A percentile compares a stretch with the other conserved stretches of the same genome.
Evolutionary conservation across 768 basidiomycete species (phyloP).

Genomic region (Fistulinella prunicolor): DNA sequence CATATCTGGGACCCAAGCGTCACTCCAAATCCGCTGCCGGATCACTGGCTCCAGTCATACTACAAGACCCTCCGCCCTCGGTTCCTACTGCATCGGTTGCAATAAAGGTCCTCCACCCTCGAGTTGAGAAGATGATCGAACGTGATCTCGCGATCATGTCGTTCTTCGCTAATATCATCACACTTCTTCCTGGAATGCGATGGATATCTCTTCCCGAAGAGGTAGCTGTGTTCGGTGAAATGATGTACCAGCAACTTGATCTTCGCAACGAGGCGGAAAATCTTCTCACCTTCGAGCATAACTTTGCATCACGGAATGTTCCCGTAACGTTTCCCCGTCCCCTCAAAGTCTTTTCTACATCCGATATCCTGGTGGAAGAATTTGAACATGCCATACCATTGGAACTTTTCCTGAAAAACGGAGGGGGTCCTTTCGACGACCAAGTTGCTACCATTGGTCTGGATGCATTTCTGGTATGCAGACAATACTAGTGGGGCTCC

Average conservation of each 20-base stretch:
- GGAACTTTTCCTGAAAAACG: slow-evolving; percentile 81
- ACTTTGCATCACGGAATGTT: slow-evolving; percentile 77
- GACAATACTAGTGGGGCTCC: background rate
- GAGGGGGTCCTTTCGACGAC: slow-evolving; percentile 89
- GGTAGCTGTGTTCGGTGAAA: slow-evolving; percentile 87
- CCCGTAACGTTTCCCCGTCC: slow-evolving; percentile 91
- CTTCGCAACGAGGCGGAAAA: slow-evolving; percentile 89
- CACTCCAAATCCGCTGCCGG: slow-evolving; percentile 44
- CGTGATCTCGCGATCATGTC: slow-evolving; percentile 95
- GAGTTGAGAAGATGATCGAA: slow-evolving; percentile 73
- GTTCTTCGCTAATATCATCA: slow-evolving; percentile 80
- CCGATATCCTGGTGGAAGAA: slow-evolving; percentile 87
- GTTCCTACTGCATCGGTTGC: slow-evolving; percentile 88
- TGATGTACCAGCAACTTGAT: slow-evolving; percentile 97
- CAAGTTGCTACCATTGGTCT: slow-evolving; percentile 89
- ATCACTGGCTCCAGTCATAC: slow-evolving; percentile 49
- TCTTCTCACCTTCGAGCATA: slow-evolving; percentile 76
- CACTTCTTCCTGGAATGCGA: slow-evolving; percentile 86
- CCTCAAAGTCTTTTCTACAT: slow-evolving; percentile 73
- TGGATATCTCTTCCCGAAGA: slow-evolving; percentile 97
- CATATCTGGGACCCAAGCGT: slow-evolving; percentile 76
- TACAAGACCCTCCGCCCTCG: slow-evolving; percentile 57
- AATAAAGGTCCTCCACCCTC: slow-evolving; percentile 93
- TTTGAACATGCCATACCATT: slow-evolving; percentile 90
- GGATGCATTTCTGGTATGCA: slow-evolving; percentile 87